Percentiles rank a stretch among this genome's conserved stretches.
These are phyloP conservation scores for Mycosphaerella sp. DNA, from an alignment of 2,329 filamentous ascomycete species.

Conservation along the genomic window DNA sequence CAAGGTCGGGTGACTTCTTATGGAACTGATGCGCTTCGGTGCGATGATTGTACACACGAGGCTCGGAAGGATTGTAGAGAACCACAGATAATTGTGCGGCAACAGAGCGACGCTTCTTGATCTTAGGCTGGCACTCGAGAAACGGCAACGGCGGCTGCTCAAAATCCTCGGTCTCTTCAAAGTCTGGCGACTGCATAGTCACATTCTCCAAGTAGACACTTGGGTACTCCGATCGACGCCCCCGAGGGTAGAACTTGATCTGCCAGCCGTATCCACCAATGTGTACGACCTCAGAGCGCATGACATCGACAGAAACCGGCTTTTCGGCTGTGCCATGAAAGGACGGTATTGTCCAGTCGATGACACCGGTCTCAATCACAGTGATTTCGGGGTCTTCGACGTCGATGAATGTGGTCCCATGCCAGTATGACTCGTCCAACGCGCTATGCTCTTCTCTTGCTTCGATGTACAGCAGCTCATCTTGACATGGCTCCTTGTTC, in stretches of 20 bases:
- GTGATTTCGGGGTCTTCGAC: conserved; percentile 54
- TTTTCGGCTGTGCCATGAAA: conserved; percentile 56
- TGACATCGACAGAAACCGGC: conserved; percentile 52
- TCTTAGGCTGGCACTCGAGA: conserved; percentile 18
- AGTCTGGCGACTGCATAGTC: conserved; percentile 35
- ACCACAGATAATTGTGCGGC: conserved; percentile 58
- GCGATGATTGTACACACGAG: conserved; percentile 51
- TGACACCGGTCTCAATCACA: conserved; percentile 48
- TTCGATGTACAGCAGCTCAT: conserved; percentile 54
- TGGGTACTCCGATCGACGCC: conserved; percentile 52
- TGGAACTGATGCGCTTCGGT: conserved; percentile 56
- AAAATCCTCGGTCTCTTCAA: conserved; percentile 25
- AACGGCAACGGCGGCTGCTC: conserved; percentile 27
- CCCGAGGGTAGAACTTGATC: conserved; percentile 58
- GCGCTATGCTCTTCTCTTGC: conserved; percentile 47
- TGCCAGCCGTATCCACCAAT: conserved; percentile 58
- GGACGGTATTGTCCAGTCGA: conserved; percentile 53
- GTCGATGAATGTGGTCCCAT: conserved; percentile 49
- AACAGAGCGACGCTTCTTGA: conserved; percentile 39
- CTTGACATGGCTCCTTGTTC: conserved; percentile 41
- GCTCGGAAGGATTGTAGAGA: conserved; percentile 58
- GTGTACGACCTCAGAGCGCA: conserved; percentile 51
- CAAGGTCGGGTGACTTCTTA: conserved; percentile 54
- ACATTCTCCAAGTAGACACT: conserved; percentile 58
- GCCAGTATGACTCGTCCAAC: conserved; percentile 54